Evolutionary conservation across 768 basidiomycete species (phyloP).

Genomic region (Hygrophoropsis aurantiaca): DNA sequence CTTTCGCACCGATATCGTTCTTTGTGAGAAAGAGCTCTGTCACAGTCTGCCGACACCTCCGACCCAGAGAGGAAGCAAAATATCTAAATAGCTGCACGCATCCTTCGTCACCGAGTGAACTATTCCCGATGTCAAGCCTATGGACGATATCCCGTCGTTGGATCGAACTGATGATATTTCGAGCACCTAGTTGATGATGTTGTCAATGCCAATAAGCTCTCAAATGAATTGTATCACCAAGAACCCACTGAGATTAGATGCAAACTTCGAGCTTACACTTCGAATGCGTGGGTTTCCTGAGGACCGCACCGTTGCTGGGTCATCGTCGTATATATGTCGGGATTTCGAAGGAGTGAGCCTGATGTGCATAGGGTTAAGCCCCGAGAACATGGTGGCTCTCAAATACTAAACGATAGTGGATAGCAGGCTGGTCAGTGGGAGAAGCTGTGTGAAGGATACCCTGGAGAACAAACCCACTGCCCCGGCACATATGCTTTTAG

Average conservation of each 20-base stretch:
- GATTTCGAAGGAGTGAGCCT: conserved; percentile 21
- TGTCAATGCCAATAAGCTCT: not conserved
- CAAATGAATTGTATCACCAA: not conserved
- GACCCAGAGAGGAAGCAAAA: conserved; percentile 48
- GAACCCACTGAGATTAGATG: conserved; percentile 26
- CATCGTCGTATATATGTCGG: conserved; percentile 23
- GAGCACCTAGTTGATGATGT: conserved; percentile 41
- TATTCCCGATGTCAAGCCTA: conserved; percentile 55
- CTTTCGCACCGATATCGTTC: conserved; percentile 54
- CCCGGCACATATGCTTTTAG: too few species aligned
- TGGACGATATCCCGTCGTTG: conserved; percentile 46
- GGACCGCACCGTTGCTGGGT: conserved; percentile 31
- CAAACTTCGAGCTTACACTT: conserved; percentile 27
- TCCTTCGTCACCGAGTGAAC: conserved; percentile 58
- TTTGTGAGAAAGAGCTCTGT: conserved; percentile 57
- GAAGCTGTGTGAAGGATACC: too few species aligned
- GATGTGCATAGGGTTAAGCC: conserved; percentile 18
- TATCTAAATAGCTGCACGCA: conserved; percentile 54
- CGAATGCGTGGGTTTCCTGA: conserved; percentile 16
- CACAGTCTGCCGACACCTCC: conserved; percentile 39
- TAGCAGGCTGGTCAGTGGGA: too few species aligned
- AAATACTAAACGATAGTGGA: too few species aligned
- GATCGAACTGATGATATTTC: conserved; percentile 47
- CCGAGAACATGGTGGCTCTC: too few species aligned
- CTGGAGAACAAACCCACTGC: too few species aligned